Percentiles rank a stretch among this genome's conserved stretches.
Conservation (phyloP, 805 yeast species). For the Saturnispora serradocipensis region DNA sequence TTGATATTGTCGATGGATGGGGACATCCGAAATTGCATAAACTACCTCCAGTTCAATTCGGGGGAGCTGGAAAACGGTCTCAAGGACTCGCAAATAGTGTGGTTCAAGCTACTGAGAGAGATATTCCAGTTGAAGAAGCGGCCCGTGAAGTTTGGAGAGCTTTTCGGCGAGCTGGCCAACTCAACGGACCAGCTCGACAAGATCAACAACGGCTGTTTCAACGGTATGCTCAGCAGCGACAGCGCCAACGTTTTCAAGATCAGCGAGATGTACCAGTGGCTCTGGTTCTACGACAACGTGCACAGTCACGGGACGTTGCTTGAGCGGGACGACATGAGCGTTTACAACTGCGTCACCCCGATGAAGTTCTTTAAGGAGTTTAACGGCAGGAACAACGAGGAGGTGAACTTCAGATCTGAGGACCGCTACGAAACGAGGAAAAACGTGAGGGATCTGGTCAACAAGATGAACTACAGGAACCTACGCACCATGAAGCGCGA, state of each 20-base stretch:
- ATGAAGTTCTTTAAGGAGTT: constrained; percentile 57
- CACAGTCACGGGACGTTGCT: constrained; percentile 38
- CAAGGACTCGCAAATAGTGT: constrained; percentile 56
- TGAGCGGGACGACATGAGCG: constrained; percentile 26
- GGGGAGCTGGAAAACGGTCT: constrained; percentile 7
- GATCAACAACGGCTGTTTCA: constrained; percentile 64
- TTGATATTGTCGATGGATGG: constrained; percentile 65
- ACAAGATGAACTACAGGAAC: constrained; percentile 16
- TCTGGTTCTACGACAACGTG: constrained; percentile 59
- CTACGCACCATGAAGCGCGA: constrained; percentile 20
- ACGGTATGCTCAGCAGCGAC: constrained; percentile 43
- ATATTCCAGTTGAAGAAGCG: constrained; percentile 45
- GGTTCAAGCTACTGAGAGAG: constrained; percentile 57
- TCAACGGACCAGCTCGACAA: constrained; percentile 47
- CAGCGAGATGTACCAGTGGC: constrained; percentile 61
- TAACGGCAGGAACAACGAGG: constrained; percentile 39
- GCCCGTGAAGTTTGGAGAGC: constrained; percentile 37
- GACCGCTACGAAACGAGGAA: constrained; percentile 33
- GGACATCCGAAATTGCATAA: constrained; percentile 80
- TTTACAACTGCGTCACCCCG: constrained; percentile 47
- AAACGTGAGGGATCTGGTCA: constrained; percentile 28
- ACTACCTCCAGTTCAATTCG: constrained; percentile 62
- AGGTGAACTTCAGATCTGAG: constrained; percentile 22
- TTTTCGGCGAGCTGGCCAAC: constrained; percentile 30
- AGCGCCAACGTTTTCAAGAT: constrained; percentile 49